Conservation (phyloP, 1,284 basidiomycete genomes). For the Fistulinella cinereoalba region DNA sequence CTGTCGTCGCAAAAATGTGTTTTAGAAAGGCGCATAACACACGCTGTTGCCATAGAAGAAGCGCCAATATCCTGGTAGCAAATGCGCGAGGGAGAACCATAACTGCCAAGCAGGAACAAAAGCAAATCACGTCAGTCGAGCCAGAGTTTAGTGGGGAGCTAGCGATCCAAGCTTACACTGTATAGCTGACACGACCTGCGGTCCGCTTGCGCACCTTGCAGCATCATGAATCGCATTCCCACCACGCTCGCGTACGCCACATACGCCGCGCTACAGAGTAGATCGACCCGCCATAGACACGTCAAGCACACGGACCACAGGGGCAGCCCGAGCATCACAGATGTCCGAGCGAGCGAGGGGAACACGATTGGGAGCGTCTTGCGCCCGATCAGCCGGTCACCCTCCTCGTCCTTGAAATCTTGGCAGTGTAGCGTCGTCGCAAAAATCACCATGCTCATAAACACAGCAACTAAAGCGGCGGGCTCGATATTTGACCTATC, state of each 20-base stretch:
- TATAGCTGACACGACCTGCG: constrained; percentile 34
- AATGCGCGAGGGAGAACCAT: constrained; percentile 34
- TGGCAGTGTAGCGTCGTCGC: constrained; percentile 1
- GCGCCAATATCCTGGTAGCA: constrained; percentile 33
- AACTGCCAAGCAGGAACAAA: constrained; percentile 22
- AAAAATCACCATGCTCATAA: constrained; percentile 26
- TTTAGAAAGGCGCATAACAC: constrained; percentile 11
- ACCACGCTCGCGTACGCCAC: constrained; percentile 31
- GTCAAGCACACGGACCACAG: constrained; percentile 32
- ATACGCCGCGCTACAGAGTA: constrained; percentile 27
- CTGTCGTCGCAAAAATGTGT: background rate
- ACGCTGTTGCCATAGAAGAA: constrained; percentile 20
- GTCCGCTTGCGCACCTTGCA: constrained; percentile 27
- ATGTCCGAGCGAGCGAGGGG: constrained; percentile 29
- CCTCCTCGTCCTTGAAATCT: constrained; percentile 39
- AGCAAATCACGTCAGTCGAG: background rate
- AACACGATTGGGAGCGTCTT: constrained; percentile 38
- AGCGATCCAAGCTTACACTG: constrained; percentile 22
- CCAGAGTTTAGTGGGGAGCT: background rate
- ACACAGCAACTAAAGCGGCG: constrained; percentile 25
- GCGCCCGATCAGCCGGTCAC: constrained; percentile 35
- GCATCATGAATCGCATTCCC: constrained; percentile 29
- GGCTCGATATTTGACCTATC: constrained; percentile 26
- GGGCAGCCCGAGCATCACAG: constrained; percentile 29
- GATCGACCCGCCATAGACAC: constrained; percentile 26